Base-by-base conservation (phyloP, 768 basidiomycete genomes). In the Lentinula detonsa region DNA sequence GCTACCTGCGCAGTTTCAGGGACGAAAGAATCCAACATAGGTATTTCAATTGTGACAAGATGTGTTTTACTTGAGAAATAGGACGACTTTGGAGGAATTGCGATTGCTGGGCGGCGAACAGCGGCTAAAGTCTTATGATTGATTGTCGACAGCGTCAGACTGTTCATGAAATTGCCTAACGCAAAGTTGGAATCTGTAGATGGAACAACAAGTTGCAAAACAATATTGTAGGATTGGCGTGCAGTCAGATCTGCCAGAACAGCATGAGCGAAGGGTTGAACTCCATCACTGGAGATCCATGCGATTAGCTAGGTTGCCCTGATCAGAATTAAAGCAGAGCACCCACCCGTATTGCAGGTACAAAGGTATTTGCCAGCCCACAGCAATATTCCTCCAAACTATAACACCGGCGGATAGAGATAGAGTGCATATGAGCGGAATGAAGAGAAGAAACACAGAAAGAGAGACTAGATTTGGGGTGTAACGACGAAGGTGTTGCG, bases 111-210 rank as follows among this genome's bases (percentile, higher is more conserved):
- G 63, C 83, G 79, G 62, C 90, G 85, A 59, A 83, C 75, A 15
- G 78, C 73, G 4, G 75, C 72, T 28, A 94, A 73, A 5, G 90
- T 88, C 66, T 79, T 82, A 70, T 92, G 92, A 16, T 79, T 77
- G 33, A 76, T 65, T 0, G 86, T 85, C 2, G 74, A 76, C 31
- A 94, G 72, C 1, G 80, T 84, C 39, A 93, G 69, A 48, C 77
- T 81, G 4, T 84, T 76, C 92, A 94, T 94, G 72, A 93, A 94
- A 70, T 94, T 94, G 45, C 92, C 92, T 2, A 94, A 82, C 4
- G 77, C 85, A 66, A 82, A 75, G 73, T 91, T 93, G 21, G 85
- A 71, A 61, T 86, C 83, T 16, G 81, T 81, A 3, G 83, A 76
- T 10, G 92, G 92, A 6, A 93, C 76, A 33, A 75, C 71, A 15